Evolutionary conservation across 176 grass and related monocot species (phyloP).

Genomic region (Eleusine coracana): DNA sequence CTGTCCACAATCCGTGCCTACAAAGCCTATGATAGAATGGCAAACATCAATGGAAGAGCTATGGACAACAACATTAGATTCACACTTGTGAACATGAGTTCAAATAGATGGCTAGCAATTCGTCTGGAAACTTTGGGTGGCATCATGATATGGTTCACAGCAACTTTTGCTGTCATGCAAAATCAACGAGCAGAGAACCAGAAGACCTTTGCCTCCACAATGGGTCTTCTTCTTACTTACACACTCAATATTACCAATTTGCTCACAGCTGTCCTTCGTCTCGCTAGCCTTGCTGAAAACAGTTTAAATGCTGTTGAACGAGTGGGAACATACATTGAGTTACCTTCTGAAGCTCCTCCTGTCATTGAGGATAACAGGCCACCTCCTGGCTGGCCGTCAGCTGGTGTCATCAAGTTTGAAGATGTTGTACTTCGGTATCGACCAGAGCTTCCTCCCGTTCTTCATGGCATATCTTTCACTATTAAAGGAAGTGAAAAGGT

Average conservation of each 20-base stretch:
- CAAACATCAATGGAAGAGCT: conserved; percentile 83
- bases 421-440: conserved; percentile 92
- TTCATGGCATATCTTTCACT: conserved; percentile 92
- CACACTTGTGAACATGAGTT: conserved; percentile 90
- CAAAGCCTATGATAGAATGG: conserved; percentile 98
- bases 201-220: conserved; percentile 93
- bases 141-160: conserved; percentile 98
- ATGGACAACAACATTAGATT: conserved; percentile 99
- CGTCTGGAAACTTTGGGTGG: conserved; percentile 96
- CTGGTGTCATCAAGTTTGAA: conserved; percentile 83
- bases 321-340: conserved; percentile 87
- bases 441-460: conserved; percentile 93
- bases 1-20: conserved; percentile 95
- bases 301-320: conserved; percentile 99
- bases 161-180: conserved; percentile 98
- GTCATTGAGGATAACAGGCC: conserved; percentile 83
- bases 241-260: conserved; percentile 94
- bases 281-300: conserved; percentile 99
- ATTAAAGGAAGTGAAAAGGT: conserved; percentile 96
- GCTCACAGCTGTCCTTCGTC: conserved; percentile 78
- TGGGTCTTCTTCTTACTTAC: conserved; percentile 96
- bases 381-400: conserved; percentile 91
- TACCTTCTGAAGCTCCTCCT: conserved; percentile 91
- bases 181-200: conserved; percentile 90
- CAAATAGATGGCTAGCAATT: conserved; percentile 96